Evolutionary conservation across 768 basidiomycete species (phyloP).

Genomic region (Suillus occidentalis): DNA sequence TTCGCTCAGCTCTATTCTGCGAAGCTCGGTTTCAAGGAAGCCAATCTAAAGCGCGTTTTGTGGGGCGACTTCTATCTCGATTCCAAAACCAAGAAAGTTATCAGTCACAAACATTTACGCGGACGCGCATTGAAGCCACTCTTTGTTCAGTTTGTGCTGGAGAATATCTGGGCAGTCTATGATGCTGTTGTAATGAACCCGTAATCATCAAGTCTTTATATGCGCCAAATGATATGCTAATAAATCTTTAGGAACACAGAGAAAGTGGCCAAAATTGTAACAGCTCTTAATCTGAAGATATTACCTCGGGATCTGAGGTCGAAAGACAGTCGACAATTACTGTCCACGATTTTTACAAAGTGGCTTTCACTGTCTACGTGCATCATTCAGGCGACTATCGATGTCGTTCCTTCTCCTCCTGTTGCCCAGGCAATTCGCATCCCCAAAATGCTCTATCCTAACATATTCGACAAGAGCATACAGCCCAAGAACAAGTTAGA

Average conservation of each 20-base stretch:
- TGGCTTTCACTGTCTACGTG: constrained; percentile 95
- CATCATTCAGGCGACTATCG: constrained; percentile 88
- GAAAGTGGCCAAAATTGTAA: constrained; percentile 85
- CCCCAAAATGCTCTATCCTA: constrained; percentile 90
- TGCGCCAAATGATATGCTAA: constrained; percentile 15
- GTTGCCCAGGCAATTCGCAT: constrained; percentile 80
- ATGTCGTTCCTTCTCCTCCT: constrained; percentile 88
- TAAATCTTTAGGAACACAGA: constrained; percentile 70
- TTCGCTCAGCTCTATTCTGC: constrained; percentile 91
- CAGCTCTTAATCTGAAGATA: constrained; percentile 79
- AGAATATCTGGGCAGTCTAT: constrained; percentile 97
- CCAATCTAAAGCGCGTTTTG: constrained; percentile 78
- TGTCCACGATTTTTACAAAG: constrained; percentile 87
- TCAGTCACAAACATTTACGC: constrained; percentile 86
- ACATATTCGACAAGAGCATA: constrained; percentile 57
- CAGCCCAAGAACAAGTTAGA: constrained; percentile 82
- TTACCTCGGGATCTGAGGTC: constrained; percentile 86
- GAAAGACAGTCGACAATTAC: constrained; percentile 83
- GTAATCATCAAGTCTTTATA: constrained; percentile 40
- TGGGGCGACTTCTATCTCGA: constrained; percentile 99
- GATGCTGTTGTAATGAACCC: constrained; percentile 86
- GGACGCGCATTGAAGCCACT: constrained; percentile 89
- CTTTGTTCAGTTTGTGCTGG: constrained; percentile 96
- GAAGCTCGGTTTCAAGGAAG: constrained; percentile 90
- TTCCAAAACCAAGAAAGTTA: constrained; percentile 91